Percentiles rank a stretch among this genome's conserved stretches.
Evolutionary conservation across 352 stramenopile species (phyloP).

Genomic region (Phytophthora uliginosa): DNA sequence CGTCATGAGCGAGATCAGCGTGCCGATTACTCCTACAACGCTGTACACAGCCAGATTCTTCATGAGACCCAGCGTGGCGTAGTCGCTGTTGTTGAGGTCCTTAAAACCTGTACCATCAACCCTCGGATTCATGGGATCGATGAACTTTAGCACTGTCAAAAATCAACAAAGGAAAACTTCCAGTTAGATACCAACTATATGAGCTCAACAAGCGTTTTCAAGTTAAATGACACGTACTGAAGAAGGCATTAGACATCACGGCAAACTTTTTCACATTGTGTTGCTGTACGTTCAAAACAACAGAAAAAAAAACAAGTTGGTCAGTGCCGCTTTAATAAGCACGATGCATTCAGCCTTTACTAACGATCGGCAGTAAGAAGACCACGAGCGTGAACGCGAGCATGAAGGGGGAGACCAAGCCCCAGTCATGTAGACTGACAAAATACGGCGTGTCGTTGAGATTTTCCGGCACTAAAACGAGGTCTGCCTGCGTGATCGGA

Average conservation of each 20-base stretch:
- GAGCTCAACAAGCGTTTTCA: not conserved
- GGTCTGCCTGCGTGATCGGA: conserved; percentile 51
- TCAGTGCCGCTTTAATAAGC: not conserved
- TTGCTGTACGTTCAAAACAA: conserved; percentile 30
- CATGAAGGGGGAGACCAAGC: conserved; percentile 61
- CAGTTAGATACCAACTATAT: not conserved
- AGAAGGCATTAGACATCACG: conserved; percentile 78
- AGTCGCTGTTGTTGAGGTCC: conserved; percentile 51
- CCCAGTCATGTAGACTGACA: conserved; percentile 69
- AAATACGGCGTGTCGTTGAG: conserved; percentile 59
- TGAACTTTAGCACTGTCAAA: conserved; percentile 62
- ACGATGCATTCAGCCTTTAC: conserved; percentile 2
- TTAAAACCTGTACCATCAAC: conserved; percentile 51
- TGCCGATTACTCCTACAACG: conserved; percentile 63
- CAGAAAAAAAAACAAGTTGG: conserved; percentile 7
- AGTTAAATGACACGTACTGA: conserved; percentile 47
- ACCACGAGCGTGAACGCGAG: conserved; percentile 73
- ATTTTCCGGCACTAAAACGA: conserved; percentile 53
- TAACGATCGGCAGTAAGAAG: conserved; percentile 63
- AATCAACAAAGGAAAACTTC: not conserved
- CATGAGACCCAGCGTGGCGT: conserved; percentile 61
- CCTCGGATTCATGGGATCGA: conserved; percentile 75
- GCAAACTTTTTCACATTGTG: conserved; percentile 84
- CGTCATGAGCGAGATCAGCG: conserved; percentile 66
- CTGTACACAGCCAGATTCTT: conserved; percentile 76